Evolutionary conservation across 139 green algal species (phyloP), one percentile per base, ranked within the genome.

Genomic region (Picochlorum sp.): DNA sequence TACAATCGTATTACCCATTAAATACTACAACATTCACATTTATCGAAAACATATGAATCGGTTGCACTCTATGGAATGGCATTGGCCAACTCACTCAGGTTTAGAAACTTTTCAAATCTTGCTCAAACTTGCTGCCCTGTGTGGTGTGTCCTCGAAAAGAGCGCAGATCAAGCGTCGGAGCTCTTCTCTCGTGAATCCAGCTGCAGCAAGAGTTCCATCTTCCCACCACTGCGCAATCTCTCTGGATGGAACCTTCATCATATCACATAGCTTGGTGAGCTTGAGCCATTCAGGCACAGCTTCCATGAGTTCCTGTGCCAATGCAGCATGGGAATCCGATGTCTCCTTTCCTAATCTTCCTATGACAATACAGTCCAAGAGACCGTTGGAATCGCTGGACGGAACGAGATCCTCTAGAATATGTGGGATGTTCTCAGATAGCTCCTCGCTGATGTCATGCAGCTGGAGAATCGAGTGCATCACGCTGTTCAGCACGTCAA

Each of bases 71-170:
- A 41, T 41, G 8, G 8, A 41, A 41, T 9, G 7, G 34, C 8
- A 41, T 41, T 41, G 34, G 34, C 8, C 8, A 2, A 13, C 34
- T 41, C 8, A 41, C 1, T 41, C 26, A 30, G 6, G 28, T 30
- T 30, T 30, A 30, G 28, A 30, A 4, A 30, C 28, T 4, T 30
- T 41, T 41, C 9, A 41, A 41, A 74, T 64, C 45, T 9, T 24
- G 32, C 64, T 56, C 45, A 76, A 6, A 14, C 57, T 61, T 4
- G 21, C 54, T 24, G 44, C 44, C 13, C 70, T 28, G 16, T 30
- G 16, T 6, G 80, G 65, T 24, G 60, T 82, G 56, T 78, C 65
- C 37, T 83, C 76, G 68, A 83, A 83, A 30, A 83, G 62, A 4
- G 74, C 76, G 4, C 60, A 32, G 13, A 82, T 73, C 28, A 82